phyloP scores from a whole-genome alignment of 2,329 filamentous ascomycete genomes.

The Cercospora sojina region DNA sequence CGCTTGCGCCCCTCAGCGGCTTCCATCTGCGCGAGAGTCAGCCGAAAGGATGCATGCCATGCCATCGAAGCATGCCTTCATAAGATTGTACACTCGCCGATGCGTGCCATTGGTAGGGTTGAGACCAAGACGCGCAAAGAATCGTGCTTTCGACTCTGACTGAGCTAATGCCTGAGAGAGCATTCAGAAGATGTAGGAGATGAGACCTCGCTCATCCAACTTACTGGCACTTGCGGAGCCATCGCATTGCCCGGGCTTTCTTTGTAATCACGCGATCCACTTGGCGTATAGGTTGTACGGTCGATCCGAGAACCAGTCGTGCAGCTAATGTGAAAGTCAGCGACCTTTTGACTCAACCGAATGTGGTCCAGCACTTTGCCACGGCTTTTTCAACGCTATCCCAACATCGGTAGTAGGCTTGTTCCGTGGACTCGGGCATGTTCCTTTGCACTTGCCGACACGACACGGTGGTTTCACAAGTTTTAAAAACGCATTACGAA shows the following conservation, averaged over 20 bases:
- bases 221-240: slow-evolving; percentile 17
- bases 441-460: slow-evolving; percentile 4
- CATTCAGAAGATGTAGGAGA: background rate
- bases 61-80: slow-evolving; percentile 39
- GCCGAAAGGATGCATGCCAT: slow-evolving; percentile 1
- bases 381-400: slow-evolving; percentile 4
- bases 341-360: background rate
- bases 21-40: slow-evolving; percentile 39
- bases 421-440: slow-evolving; percentile 3
- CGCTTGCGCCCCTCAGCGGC: slow-evolving; percentile 42
- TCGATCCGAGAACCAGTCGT: background rate
- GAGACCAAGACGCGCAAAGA: slow-evolving; percentile 44
- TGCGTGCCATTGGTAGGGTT: slow-evolving; percentile 38
- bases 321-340: background rate
- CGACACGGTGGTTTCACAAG: background rate
- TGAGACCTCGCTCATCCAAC: background rate
- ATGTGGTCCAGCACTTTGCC: background rate
- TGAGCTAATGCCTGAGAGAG: slow-evolving; percentile 34
- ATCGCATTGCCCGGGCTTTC: slow-evolving; percentile 2
- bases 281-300: background rate
- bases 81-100: slow-evolving; percentile 41
- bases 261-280: slow-evolving; percentile 6
- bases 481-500: background rate
- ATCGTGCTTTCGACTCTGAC: slow-evolving; percentile 44
- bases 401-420: background rate